phyloP scores from a whole-genome alignment of 371 early-diverging fungal genomes.

The Mortierella sp. region DNA sequence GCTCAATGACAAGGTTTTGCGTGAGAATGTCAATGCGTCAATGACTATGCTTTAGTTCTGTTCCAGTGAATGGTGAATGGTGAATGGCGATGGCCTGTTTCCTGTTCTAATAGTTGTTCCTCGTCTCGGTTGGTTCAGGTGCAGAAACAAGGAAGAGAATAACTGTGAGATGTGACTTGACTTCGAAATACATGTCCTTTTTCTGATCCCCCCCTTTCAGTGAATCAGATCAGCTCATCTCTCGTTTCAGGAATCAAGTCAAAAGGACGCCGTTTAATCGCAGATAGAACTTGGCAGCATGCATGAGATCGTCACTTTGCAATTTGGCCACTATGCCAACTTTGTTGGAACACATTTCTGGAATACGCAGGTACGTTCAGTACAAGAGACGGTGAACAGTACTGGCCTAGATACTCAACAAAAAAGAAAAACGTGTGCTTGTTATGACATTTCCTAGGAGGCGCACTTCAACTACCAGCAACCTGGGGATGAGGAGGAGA shows the following conservation, averaged over 20 bases:
- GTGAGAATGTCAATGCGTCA: too few species aligned
- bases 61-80: too few species aligned
- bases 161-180: neutral
- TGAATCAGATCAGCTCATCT: neutral
- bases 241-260: neutral
- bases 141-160: neutral
- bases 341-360: conserved; percentile 93
- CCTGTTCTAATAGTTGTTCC: neutral
- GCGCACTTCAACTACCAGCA: conserved; percentile 51
- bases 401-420: neutral
- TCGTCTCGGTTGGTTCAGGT: neutral
- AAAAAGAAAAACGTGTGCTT: neutral
- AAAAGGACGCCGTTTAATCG: neutral
- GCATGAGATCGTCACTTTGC: conserved; percentile 90
- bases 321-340: conserved; percentile 87
- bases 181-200: too few species aligned
- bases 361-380: conserved; percentile 80
- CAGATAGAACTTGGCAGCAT: conserved; percentile 45
- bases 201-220: too few species aligned
- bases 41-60: neutral
- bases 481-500: conserved; percentile 38
- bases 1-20: too few species aligned
- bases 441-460: conserved; percentile 23
- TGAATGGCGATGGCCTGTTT: too few species aligned
- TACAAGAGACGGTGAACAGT: neutral